phyloP scores from a whole-genome alignment of 108 stramenopile genomes.

The Skeletonema potamos region DNA sequence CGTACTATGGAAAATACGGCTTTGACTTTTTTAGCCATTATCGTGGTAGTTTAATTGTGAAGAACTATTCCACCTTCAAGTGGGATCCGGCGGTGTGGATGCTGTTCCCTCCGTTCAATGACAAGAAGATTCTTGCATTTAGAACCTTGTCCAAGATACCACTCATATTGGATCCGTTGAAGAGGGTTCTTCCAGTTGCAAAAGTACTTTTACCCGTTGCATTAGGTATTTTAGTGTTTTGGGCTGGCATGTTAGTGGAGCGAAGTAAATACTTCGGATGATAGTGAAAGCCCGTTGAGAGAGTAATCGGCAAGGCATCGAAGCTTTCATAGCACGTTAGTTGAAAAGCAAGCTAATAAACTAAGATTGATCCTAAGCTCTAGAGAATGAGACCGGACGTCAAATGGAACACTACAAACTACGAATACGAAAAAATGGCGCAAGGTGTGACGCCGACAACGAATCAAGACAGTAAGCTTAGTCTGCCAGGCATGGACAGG shows the following conservation, averaged over 20 bases:
- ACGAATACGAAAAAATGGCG: too few species aligned
- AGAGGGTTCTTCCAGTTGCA: not conserved
- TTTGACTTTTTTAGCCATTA: conserved; percentile 84
- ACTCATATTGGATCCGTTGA: not conserved
- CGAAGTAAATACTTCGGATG: not conserved
- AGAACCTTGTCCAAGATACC: not conserved
- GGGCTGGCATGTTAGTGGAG: not conserved
- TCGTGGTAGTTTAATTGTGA: not conserved
- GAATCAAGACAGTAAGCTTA: too few species aligned
- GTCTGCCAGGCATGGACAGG: too few species aligned
- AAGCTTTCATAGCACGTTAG: too few species aligned
- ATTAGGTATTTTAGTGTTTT: not conserved
- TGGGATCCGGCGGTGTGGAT: conserved; percentile 1
- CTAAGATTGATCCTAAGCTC: too few species aligned
- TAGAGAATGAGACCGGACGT: too few species aligned
- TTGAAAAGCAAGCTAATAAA: too few species aligned
- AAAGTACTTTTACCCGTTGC: not conserved
- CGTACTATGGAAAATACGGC: conserved; percentile 62
- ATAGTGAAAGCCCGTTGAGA: too few species aligned
- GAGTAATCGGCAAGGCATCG: too few species aligned
- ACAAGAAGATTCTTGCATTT: not conserved
- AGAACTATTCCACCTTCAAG: conserved; percentile 20
- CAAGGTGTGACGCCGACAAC: too few species aligned
- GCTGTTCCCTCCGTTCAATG: not conserved
- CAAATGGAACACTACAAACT: too few species aligned